Base-by-base conservation (phyloP, 1,284 basidiomycete species). In the Jaminaea rosea region DNA sequence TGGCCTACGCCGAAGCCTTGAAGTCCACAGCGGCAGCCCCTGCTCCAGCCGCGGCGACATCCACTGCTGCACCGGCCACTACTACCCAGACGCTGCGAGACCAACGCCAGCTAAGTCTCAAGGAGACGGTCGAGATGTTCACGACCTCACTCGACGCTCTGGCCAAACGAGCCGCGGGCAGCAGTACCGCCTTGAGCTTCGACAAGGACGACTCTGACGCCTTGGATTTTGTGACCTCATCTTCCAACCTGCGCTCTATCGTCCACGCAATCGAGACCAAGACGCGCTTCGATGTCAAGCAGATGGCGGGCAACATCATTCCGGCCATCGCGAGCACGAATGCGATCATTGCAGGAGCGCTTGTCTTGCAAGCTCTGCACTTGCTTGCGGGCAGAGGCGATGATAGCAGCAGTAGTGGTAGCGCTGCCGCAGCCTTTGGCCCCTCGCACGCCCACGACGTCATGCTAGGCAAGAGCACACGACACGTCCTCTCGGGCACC, bases 311-410 rank as follows among this genome's bases (percentile, higher is more conserved):
- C 10, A 99, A 98, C 77, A 98, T 98, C 73, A 74, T 75, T 46
- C 94, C 94, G 0, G 94, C 94, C 1, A 97, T 98, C 63, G 94
- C 94, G 1, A 97, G 94, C 0, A 99, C 94, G 7, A 99, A 99
- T 74, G 94, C 94, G 11, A 88, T 98, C 75, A 84, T 97, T 59
- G 87, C 94, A 0, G 94, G 92, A 0, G 78, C 94, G 29, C 88
- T 96, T 62, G 90, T 96, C 15, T 80, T 97, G 45, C 92, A 96
- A 75, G 87, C 91, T 0, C 76, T 96, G 11, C 84, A 90, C 53
- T 79, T 94, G 26, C 79, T 97, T 0, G 60, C 59, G 3, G 42
- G 51, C 32, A n/a, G n/a, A n/a, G n/a, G n/a, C n/a, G 46, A 41
- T 47, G 55, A 44, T 50, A 86, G 69, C n/a, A n/a, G n/a, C n/a